Evolutionary conservation across 164 flowering plant genomes (phyloP), one percentile per base, ranked within the genome.

Genomic region (Macadamia tetraphylla): DNA sequence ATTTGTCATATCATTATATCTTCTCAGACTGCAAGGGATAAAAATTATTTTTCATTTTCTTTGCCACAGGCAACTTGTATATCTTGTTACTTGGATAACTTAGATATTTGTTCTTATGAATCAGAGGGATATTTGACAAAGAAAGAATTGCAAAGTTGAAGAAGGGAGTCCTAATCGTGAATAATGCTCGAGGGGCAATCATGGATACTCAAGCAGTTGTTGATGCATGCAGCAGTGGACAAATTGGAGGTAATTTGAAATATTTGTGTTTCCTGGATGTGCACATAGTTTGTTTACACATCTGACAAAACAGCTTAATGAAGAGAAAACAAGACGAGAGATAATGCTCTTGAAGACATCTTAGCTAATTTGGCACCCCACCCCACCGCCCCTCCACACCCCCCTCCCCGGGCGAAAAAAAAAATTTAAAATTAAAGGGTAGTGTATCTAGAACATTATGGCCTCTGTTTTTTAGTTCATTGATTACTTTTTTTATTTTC

Each of bases 131-230:
- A 91, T 90, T 95, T 68, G 63, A 92, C 86, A 90, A 88, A 71
- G 94, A 86, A 1, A 84, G 74, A 73, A 92, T 95, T 68, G 86
- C 94, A 10, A 95, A 90, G 84, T 62, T 88, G 78, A 95, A 95
- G 84, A 92, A 87, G 79, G 99, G 99, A 60, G 99, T 92, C 58
- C 79, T 90, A 3, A 86, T 95, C 65, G 99, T 95, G 59, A 95
- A 95, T 79, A 95, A 95, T 81, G 99, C 99, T 62, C 80, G 99
- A 80, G 99, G 99, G 64, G 98, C 99, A 43, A 88, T 95, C 68
- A 92, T 95, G 98, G 98, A 95, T 70, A 74, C 97, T 12, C 98
- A 95, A 79, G 97, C 99, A 61, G 94, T 95, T 70, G 99, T 74
- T 57, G 98, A 94, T 79, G 99, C 90, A 71, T 88, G 92, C 70